These are phyloP conservation scores for Allium fistulosum DNA, from an alignment of 106 monocot genomes.

Conservation along the genomic window DNA sequence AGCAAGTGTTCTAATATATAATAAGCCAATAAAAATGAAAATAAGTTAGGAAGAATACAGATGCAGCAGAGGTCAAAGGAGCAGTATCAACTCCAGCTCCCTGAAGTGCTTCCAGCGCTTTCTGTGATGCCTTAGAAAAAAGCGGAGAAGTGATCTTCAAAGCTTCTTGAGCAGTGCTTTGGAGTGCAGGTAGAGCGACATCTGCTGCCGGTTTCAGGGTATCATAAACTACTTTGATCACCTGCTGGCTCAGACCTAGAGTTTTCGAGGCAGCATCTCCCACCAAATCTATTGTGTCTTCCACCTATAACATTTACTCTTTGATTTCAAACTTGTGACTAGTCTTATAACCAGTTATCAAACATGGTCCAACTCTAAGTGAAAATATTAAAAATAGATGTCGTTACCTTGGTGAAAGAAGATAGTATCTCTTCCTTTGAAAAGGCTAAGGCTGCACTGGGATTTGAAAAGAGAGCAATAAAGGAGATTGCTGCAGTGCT, in stretches of 20 bases:
- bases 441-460: slow-evolving; percentile 44
- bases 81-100: slow-evolving; percentile 66
- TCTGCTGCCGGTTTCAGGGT: slow-evolving; percentile 61
- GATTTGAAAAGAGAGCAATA: slow-evolving; percentile 39
- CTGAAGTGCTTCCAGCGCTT: slow-evolving; percentile 70
- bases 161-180: slow-evolving; percentile 56
- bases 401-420: slow-evolving; percentile 49
- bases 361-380: too few relatives aligned
- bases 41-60: slow-evolving; percentile 20
- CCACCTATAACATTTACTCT: slow-evolving; percentile 27
- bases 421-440: slow-evolving; percentile 65
- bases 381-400: background rate
- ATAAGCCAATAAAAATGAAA: background rate
- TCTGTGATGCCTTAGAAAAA: slow-evolving; percentile 65
- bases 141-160: slow-evolving; percentile 65
- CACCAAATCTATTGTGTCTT: slow-evolving; percentile 54
- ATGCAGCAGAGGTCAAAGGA: slow-evolving; percentile 57
- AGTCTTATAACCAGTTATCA: background rate
- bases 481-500: slow-evolving; percentile 41
- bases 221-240: slow-evolving; percentile 44
- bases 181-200: slow-evolving; percentile 49
- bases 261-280: slow-evolving; percentile 40
- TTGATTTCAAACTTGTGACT: background rate
- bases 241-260: slow-evolving; percentile 26
- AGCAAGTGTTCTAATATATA: background rate